A percentile compares a stretch with the other conserved stretches of the same genome.
Evolutionary conservation across 495 filamentous ascomycete genomes (phyloP).

Genomic region (Neurospora sp.): DNA sequence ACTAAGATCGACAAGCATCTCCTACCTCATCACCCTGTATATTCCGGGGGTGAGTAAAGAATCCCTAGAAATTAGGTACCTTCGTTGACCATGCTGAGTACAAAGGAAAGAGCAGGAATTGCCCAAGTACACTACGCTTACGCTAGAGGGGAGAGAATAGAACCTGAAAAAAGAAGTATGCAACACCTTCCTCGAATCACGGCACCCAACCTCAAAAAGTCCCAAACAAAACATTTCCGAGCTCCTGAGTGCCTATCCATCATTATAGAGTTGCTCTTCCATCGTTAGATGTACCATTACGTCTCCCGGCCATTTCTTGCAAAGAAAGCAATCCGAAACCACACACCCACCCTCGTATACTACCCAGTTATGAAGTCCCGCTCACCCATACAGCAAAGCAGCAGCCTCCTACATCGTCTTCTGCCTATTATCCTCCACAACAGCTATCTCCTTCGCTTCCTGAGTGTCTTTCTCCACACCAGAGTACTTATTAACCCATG

Average conservation of each 20-base stretch:
- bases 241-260: background rate
- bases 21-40: background rate
- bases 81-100: background rate
- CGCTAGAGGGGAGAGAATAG: background rate
- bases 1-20: background rate
- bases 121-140: background rate
- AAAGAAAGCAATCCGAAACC: background rate
- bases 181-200: background rate
- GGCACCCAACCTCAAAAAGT: background rate
- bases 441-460: background rate
- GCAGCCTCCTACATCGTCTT: background rate
- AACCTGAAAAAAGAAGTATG: background rate
- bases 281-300: background rate
- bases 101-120: background rate
- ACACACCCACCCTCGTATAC: background rate
- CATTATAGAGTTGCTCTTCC: background rate
- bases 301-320: background rate
- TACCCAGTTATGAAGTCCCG: background rate
- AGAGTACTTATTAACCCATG: conserved; percentile 79
- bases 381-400: background rate
- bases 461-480: conserved; percentile 33
- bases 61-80: background rate
- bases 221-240: background rate
- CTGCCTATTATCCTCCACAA: background rate
- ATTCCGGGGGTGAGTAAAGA: background rate